A percentile compares a stretch with the other conserved stretches of the same genome.
Conservation (phyloP, 331 rosid genomes). For the Prunus yedoensis region DNA sequence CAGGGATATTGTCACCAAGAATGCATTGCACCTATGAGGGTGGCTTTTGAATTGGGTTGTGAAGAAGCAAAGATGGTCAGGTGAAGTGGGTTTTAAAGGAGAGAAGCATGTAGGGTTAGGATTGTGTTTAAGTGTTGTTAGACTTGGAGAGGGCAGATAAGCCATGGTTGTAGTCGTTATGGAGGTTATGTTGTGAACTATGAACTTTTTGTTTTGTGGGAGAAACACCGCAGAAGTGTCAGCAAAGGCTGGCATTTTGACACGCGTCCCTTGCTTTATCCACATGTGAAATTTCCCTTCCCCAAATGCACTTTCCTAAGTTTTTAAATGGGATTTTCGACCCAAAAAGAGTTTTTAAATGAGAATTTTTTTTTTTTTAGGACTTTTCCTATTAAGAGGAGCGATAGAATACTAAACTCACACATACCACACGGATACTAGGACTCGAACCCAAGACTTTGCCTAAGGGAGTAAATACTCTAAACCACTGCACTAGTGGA, state of each 20-base stretch:
- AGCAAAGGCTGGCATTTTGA: constrained; percentile 37
- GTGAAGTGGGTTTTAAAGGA: constrained; percentile 40
- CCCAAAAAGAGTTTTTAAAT: no score
- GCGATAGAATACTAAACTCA: no score
- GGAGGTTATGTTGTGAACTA: not conserved
- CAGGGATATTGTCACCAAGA: constrained; percentile 43
- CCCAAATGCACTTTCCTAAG: not conserved
- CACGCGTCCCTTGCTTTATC: constrained; percentile 46
- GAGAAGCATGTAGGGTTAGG: constrained; percentile 29
- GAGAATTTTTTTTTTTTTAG: no score
- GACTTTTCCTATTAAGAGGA: no score
- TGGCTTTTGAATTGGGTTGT: constrained; percentile 35
- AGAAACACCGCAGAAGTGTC: constrained; percentile 18
- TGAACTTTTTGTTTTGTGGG: constrained; percentile 2
- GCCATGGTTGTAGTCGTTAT: constrained; percentile 43
- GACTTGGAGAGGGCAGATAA: constrained; percentile 48
- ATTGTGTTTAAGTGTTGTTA: constrained; percentile 45
- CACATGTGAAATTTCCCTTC: not conserved
- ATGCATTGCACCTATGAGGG: constrained; percentile 47
- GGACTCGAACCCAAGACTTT: no score
- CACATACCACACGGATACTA: no score
- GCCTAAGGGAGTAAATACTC: no score
- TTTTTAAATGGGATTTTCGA: no score
- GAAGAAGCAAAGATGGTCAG: constrained; percentile 33
- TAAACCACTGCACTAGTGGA: no score